Evolutionary conservation across 805 yeast species (phyloP).

Genomic region (Yarrowia phangngaensis): DNA sequence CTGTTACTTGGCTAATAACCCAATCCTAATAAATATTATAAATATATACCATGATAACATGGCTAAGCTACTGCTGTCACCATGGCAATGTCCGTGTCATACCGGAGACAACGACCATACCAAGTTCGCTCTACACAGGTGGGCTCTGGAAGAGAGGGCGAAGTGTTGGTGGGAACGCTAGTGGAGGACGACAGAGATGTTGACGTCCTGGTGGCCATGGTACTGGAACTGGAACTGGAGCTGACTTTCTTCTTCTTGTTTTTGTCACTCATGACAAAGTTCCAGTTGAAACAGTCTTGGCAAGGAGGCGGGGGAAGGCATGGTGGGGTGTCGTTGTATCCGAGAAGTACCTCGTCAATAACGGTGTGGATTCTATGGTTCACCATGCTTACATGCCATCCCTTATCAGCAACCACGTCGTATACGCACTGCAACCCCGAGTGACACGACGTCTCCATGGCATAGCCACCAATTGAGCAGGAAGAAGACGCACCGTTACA

Average conservation of each 20-base stretch:
- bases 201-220: constrained; percentile 1
- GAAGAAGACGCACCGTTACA: constrained; percentile 90
- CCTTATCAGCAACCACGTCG: constrained; percentile 82
- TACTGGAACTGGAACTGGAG: background rate
- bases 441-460: constrained; percentile 95
- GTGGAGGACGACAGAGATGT: background rate
- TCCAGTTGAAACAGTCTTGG: constrained; percentile 87
- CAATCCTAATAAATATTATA: too few relatives aligned
- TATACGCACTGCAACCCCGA: constrained; percentile 83
- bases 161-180: constrained; percentile 11
- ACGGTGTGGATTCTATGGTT: constrained; percentile 91
- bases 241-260: constrained; percentile 13
- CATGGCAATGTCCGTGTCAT: constrained; percentile 15
- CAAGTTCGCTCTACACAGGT: constrained; percentile 46
- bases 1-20: too few relatives aligned
- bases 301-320: constrained; percentile 80
- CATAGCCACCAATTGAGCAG: constrained; percentile 90
- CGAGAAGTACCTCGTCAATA: constrained; percentile 69
- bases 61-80: too few relatives aligned
- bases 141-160: constrained; percentile 14
- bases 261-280: constrained; percentile 46
- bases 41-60: too few relatives aligned
- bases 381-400: constrained; percentile 84
- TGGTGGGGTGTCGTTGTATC: constrained; percentile 70
- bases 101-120: constrained; percentile 33